phyloP scores from a whole-genome alignment of 108 stramenopile genomes.

The Conticribra weissflogii region DNA sequence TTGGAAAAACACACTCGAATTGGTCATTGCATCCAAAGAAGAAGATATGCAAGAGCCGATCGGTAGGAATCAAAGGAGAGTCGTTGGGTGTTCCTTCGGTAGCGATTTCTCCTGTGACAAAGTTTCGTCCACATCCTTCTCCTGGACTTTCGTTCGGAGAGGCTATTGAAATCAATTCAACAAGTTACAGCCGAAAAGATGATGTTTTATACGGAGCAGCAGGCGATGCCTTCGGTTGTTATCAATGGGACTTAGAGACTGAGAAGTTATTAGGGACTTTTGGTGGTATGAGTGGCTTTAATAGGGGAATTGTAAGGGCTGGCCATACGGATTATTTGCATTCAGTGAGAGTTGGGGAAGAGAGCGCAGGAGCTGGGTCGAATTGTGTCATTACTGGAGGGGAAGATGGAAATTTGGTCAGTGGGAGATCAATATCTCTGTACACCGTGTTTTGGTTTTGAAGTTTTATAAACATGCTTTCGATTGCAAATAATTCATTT shows the following conservation, averaged over 20 bases:
- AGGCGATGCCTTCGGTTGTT: conserved; percentile 62
- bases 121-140: conserved; percentile 50
- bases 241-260: conserved; percentile 61
- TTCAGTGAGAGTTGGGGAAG: conserved; percentile 36
- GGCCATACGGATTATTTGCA: conserved; percentile 52
- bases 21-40: too few relatives aligned
- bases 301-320: conserved; percentile 2
- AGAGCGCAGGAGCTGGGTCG: conserved; percentile 5
- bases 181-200: conserved; percentile 23
- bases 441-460: too few relatives aligned
- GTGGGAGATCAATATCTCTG: background rate
- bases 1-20: too few relatives aligned
- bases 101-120: conserved; percentile 27
- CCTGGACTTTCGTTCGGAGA: conserved; percentile 25
- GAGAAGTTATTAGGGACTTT: conserved; percentile 50
- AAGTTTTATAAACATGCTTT: background rate
- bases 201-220: conserved; percentile 50
- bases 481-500: background rate
- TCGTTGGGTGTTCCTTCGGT: too few relatives aligned
- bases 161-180: conserved; percentile 46
- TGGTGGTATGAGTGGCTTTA: conserved; percentile 7
- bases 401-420: conserved; percentile 54
- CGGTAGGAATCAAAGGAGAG: too few relatives aligned
- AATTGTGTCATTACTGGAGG: conserved; percentile 51
- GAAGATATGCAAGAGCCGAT: too few relatives aligned